phyloP scores from a whole-genome alignment of 129 eudicot species.

The Chrysanthemum lavandulifolium region DNA sequence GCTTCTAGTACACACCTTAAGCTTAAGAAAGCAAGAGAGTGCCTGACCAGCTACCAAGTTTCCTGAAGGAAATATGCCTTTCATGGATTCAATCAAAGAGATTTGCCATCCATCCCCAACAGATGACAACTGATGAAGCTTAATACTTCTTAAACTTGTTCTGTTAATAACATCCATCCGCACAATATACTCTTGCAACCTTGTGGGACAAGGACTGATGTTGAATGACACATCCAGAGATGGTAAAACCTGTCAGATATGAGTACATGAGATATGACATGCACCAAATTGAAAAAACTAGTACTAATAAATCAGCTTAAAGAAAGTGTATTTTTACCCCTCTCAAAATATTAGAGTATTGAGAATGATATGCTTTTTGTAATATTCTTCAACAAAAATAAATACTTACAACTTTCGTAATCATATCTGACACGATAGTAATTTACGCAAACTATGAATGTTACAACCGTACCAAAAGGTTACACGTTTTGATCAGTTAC shows the following conservation, averaged over 20 bases:
- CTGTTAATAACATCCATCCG: slow-evolving; percentile 79
- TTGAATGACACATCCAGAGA: slow-evolving; percentile 76
- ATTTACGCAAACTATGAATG: not conserved
- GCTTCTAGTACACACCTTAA: slow-evolving; percentile 51
- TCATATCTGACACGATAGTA: not conserved
- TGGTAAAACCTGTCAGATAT: slow-evolving; percentile 64
- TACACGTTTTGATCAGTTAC: not conserved
- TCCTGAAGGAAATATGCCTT: slow-evolving; percentile 51
- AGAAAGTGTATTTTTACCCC: too few relatives aligned
- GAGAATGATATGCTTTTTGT: too few relatives aligned
- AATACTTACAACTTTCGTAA: not conserved
- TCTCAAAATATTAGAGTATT: too few relatives aligned
- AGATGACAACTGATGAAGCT: slow-evolving; percentile 77
- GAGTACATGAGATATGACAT: not conserved
- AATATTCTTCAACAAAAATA: too few relatives aligned
- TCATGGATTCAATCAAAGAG: slow-evolving; percentile 66
- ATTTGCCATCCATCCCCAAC: slow-evolving; percentile 80
- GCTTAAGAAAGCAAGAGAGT: slow-evolving; percentile 80
- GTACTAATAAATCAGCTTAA: too few relatives aligned
- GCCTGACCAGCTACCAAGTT: slow-evolving; percentile 73
- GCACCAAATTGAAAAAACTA: too few relatives aligned
- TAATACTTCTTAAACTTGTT: slow-evolving; percentile 64
- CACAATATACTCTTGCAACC: slow-evolving; percentile 69
- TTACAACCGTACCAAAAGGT: not conserved
- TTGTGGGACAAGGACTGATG: slow-evolving; percentile 71